phyloP scores from a whole-genome alignment of 306 rosid species.

The Prunus persica region Prunus_persica_NCBIv2 NC_034012.1:13901501-13902000 shows the following conservation, averaged over 20 bases:
- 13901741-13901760: not conserved
- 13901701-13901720: not conserved
- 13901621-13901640: not conserved
- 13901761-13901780: not conserved
- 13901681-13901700: not conserved
- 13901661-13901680: not conserved
- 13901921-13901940: slow-evolving; percentile 49
- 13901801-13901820: not conserved
- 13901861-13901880: not conserved
- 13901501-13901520: too few species aligned
- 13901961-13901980: slow-evolving; percentile 42
- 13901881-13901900: not conserved
- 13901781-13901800: too few species aligned
- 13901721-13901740: not conserved
- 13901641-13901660: not conserved
- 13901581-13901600: not conserved
- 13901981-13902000: slow-evolving; percentile 75
- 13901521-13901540: not conserved
- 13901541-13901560: not conserved
- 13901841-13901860: slow-evolving; percentile 15
- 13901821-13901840: not conserved
- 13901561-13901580: not conserved
- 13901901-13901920: not conserved
- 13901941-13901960: slow-evolving; percentile 52
- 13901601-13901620: not conserved